Conservation (phyloP, 371 early-diverging fungal species). For the Apophysomyces elegans region DNA sequence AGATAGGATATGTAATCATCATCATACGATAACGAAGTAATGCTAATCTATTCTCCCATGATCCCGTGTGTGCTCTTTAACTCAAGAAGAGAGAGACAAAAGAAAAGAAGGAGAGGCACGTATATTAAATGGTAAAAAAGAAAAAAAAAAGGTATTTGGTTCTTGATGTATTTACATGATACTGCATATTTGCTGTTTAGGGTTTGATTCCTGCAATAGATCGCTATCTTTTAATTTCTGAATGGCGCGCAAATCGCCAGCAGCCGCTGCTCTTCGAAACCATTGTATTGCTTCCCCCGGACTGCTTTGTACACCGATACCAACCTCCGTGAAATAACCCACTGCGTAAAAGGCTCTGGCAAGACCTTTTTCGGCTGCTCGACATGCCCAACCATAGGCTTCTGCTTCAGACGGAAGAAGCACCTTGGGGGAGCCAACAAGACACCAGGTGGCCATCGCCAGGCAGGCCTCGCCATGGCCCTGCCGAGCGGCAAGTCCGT, state of each 20-base stretch:
- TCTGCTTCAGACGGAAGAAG: conserved; percentile 73
- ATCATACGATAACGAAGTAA: no score
- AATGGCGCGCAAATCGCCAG: conserved; percentile 20
- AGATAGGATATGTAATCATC: no score
- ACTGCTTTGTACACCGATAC: conserved; percentile 74
- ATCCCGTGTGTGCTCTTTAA: no score
- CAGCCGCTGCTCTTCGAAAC: conserved; percentile 50
- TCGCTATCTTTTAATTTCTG: conserved; percentile 16
- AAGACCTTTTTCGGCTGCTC: conserved; percentile 73
- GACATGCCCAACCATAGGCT: conserved; percentile 83
- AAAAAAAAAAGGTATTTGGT: background rate
- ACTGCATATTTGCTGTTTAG: background rate
- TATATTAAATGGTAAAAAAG: no score
- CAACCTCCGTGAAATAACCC: conserved; percentile 87
- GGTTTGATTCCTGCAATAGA: background rate
- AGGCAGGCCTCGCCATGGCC: conserved; percentile 88
- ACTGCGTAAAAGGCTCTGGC: conserved; percentile 90
- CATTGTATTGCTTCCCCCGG: conserved; percentile 71
- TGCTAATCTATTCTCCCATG: no score
- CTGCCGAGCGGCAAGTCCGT: conserved; percentile 77
- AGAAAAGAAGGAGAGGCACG: no score
- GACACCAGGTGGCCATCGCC: conserved; percentile 89
- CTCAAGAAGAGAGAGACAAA: no score
- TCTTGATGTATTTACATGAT: background rate
- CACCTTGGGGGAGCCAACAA: conserved; percentile 80